Evolutionary conservation across 768 basidiomycete genomes (phyloP).

Genomic region (Lactarius hengduanensis): DNA sequence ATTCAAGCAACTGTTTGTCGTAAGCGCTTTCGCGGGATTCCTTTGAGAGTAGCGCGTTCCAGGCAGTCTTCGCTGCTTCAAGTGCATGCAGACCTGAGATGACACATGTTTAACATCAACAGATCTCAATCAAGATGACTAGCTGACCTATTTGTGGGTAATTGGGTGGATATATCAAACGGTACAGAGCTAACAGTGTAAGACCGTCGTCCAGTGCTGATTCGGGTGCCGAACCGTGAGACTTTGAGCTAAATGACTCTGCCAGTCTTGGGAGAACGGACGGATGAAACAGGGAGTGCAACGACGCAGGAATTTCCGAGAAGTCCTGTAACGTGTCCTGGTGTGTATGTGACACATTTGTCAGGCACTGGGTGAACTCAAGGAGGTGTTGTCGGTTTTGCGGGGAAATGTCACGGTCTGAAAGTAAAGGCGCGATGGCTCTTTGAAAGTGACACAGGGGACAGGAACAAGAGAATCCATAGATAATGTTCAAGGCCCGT

Average conservation of each 20-base stretch:
- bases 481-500: conserved; percentile 56
- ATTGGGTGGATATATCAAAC: conserved; percentile 67
- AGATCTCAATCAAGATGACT: neutral
- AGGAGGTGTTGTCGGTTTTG: conserved; percentile 39
- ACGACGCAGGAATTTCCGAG: conserved; percentile 41
- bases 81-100: conserved; percentile 69
- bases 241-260: conserved; percentile 62
- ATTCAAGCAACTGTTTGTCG: conserved; percentile 5
- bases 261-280: conserved; percentile 57
- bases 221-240: conserved; percentile 61
- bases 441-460: conserved; percentile 51
- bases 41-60: conserved; percentile 57
- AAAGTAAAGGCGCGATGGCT: conserved; percentile 39
- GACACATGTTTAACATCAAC: neutral
- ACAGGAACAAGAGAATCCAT: conserved; percentile 69
- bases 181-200: conserved; percentile 63
- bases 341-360: conserved; percentile 13
- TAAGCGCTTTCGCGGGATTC: neutral
- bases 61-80: conserved; percentile 73
- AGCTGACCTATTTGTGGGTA: conserved; percentile 79
- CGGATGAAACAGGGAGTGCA: conserved; percentile 53
- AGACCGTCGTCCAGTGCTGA: conserved; percentile 54
- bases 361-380: conserved; percentile 23
- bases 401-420: conserved; percentile 37
- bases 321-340: conserved; percentile 30